Evolutionary conservation across 2,329 filamentous ascomycete species (phyloP).

Genomic region (Neophaeococcomyces mojaviensis): DNA sequence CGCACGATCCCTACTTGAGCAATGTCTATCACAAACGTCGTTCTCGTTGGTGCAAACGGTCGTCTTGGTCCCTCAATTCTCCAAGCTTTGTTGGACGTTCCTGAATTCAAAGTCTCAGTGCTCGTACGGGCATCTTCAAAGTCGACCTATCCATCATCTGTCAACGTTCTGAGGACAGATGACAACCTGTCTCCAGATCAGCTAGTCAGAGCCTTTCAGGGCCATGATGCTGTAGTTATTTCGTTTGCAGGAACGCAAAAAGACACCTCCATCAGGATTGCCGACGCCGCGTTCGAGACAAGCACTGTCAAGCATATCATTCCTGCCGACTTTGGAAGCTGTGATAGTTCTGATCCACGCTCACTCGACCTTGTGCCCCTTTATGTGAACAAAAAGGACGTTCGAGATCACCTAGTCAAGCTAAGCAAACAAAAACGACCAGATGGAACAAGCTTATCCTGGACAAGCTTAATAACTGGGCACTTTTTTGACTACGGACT

Average conservation of each 20-base stretch:
- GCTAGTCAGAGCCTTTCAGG: constrained; percentile 5
- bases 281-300: constrained; percentile 9
- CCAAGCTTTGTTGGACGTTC: constrained; percentile 2
- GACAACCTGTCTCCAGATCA: constrained; percentile 7
- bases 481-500: constrained; percentile 12
- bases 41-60: constrained; percentile 8
- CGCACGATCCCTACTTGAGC: background rate
- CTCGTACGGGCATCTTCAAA: constrained; percentile 8
- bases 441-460: background rate
- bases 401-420: constrained; percentile 23
- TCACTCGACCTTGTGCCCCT: constrained; percentile 24
- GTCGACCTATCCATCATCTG: constrained; percentile 5
- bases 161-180: background rate
- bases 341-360: constrained; percentile 5
- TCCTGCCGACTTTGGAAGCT: constrained; percentile 13
- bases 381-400: constrained; percentile 25
- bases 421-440: constrained; percentile 16
- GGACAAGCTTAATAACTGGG: constrained; percentile 11
- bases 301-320: constrained; percentile 10
- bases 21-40: constrained; percentile 7
- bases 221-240: constrained; percentile 11
- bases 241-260: constrained; percentile 6
- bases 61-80: constrained; percentile 7
- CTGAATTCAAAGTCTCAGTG: constrained; percentile 6
- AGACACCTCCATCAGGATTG: constrained; percentile 7